A percentile compares a stretch with the other conserved stretches of the same genome.
phyloP scores from a whole-genome alignment of 2,329 filamentous ascomycete genomes.

The Thelonectria discophora region DNA sequence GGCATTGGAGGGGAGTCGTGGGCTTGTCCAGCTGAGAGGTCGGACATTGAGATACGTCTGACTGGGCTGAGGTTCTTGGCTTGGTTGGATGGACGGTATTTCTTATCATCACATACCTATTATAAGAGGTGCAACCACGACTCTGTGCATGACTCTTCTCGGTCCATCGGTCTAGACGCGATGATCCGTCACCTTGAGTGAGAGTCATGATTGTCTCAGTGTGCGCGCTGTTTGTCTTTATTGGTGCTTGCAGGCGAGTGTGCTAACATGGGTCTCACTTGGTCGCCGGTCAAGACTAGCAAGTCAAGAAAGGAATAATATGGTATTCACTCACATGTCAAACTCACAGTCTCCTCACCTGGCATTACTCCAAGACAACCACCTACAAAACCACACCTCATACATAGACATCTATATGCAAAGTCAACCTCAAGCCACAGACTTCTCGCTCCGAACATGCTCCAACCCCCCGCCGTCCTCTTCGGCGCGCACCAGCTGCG shows the following conservation, averaged over 20 bases:
- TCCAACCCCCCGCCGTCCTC: slow-evolving; percentile 29
- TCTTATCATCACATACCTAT: too few relatives aligned
- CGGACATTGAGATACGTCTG: not conserved
- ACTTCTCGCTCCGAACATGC: slow-evolving; percentile 28
- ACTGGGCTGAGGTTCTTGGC: too few relatives aligned
- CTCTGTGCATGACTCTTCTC: not conserved
- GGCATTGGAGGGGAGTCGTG: too few relatives aligned
- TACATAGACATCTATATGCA: not conserved
- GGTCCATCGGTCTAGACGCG: not conserved
- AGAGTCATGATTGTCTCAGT: not conserved
- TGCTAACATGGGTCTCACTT: not conserved
- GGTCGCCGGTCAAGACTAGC: not conserved
- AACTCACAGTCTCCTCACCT: not conserved
- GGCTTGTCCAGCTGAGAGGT: not conserved
- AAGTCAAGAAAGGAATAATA: slow-evolving; percentile 7
- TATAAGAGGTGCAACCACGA: too few relatives aligned
- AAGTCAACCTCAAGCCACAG: slow-evolving; percentile 22
- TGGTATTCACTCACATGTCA: too few relatives aligned
- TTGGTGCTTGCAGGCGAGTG: not conserved
- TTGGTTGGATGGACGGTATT: too few relatives aligned
- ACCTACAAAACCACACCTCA: not conserved
- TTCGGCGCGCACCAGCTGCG: slow-evolving; percentile 41
- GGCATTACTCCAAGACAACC: not conserved
- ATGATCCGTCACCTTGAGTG: not conserved
- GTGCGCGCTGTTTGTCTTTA: not conserved